Evolutionary conservation across 768 basidiomycete genomes (phyloP), one percentile per base, ranked within the genome.

Genomic region (Ramaria rubella): DNA sequence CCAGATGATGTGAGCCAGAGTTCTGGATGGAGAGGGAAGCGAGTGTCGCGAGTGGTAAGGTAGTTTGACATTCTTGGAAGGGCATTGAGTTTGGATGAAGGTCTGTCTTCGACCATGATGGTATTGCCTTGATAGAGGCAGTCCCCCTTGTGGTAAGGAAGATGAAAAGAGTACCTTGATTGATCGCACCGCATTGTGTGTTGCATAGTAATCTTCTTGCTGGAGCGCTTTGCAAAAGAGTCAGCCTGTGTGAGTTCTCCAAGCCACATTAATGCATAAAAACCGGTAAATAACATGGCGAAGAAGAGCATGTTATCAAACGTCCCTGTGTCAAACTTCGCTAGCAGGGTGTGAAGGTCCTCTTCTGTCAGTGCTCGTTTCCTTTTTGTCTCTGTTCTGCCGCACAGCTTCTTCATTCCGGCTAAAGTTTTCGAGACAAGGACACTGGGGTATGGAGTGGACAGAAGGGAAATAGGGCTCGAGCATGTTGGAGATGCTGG

Each of bases 61-160:
- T 56, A 56, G 15, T 14, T 8, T 3, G n/a, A 21, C 15, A 56
- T 26, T 11, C 17, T 21, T 4, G 54, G 11, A 8, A 49, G 8
- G 17, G 54, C 44, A n/a, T 48, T 24, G 34, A 31, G 14, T 14
- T 5, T 4, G 9, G 29, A 36, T 19, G 3, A 1, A 3, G 24
- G 45, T n/a, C 19, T 17, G 6, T 12, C 33, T 59, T 43, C 21
- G 42, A 65, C 55, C 1, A 65, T 55, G 36, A 69, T 57, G 4
- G 33, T n/a, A 44, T 57, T 67, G 40, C 70, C 64, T 3, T 62
- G 51, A 38, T 68, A 69, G 34, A 59, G 62, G 0, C 24, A 52
- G 58, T 77, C 72, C 4, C 68, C 70, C 49, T 78, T 78, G 57
- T 76, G 75, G 0, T 43, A 19, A 0, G 74, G 75, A 0, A 77